Evolutionary conservation across 2,329 filamentous ascomycete species (phyloP), one percentile per base, ranked within the genome.

Genomic region (Clarireedia monteithiana): DNA sequence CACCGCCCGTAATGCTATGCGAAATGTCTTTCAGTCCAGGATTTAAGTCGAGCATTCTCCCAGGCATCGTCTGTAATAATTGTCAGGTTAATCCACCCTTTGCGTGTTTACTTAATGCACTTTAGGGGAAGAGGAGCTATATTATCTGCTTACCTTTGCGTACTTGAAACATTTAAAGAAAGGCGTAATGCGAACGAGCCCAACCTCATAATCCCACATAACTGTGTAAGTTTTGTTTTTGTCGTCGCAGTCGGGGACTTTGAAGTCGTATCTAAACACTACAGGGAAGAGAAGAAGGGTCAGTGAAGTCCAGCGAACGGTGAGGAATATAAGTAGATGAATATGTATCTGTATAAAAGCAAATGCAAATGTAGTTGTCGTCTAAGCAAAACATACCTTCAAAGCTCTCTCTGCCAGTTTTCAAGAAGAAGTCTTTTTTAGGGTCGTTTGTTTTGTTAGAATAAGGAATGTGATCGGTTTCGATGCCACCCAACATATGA

Each of bases 131-230:
- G 30, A 34, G 30, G 30, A 34, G 30, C 12, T 12, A 4, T 34
- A 34, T 34, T 34, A 9, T 3, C 36, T 39, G 65, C 76, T 67
- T 69, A 91, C 92, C 83, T 99, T 99, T 61, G 86, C 81, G 68
- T 92, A 92, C 61, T 86, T 84, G 69, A 85, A 86, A 62, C 88
- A 91, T 71, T 96, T 96, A 79, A 97, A 97, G 68, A 97, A 89
- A 27, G 91, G 88, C 2, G 91, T 96, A 72, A 95, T 95, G 59
- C 92, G 85, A 60, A 97, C 91, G 30, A 97, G 84, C 7, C 94
- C 94, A 59, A 92, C 83, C 65, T 95, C 92, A 74, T 96, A 96
- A 71, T 99, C 94, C 94, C 94, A 99, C 82, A 96, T 91, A 59
- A 97, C 84, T 0, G 81, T 82, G 69, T 87, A 91, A 52, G 81